Percentiles rank a stretch among this genome's conserved stretches.
Conservation (phyloP, 73 alveolate genomes). For the Symbiodinium natans region DNA sequence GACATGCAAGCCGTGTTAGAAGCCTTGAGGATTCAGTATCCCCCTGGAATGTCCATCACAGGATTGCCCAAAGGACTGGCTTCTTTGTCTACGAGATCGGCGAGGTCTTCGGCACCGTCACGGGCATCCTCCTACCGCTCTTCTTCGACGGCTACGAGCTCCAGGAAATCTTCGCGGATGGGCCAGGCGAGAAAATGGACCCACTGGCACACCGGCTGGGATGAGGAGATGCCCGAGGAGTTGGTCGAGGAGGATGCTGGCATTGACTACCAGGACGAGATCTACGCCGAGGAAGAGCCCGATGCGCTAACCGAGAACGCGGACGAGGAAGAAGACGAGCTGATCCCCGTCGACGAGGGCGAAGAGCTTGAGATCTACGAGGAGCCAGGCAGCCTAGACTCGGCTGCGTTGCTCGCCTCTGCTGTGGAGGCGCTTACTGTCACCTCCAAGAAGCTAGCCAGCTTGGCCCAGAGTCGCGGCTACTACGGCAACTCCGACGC, state of each 20-base stretch:
- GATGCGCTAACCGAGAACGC: not conserved
- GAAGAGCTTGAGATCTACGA: not conserved
- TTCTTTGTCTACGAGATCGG: not conserved
- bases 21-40: not conserved
- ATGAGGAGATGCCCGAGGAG: not conserved
- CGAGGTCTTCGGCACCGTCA: not conserved
- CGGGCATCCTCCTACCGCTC: not conserved
- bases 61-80: not conserved
- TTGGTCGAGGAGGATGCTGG: not conserved
- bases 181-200: not conserved
- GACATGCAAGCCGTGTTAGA: not conserved
- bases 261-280: not conserved
- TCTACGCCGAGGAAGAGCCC: not conserved
- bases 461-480: not conserved
- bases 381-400: too few relatives aligned
- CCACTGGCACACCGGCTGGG: not conserved
- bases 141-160: too few relatives aligned
- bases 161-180: not conserved
- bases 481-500: not conserved
- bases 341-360: not conserved
- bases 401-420: not conserved
- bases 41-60: not conserved
- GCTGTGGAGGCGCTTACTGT: not conserved
- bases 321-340: not conserved
- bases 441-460: not conserved